These are phyloP conservation scores for Mortierella sp. DNA, from an alignment of 371 early-diverging fungal genomes.

Conservation along the genomic window DNA sequence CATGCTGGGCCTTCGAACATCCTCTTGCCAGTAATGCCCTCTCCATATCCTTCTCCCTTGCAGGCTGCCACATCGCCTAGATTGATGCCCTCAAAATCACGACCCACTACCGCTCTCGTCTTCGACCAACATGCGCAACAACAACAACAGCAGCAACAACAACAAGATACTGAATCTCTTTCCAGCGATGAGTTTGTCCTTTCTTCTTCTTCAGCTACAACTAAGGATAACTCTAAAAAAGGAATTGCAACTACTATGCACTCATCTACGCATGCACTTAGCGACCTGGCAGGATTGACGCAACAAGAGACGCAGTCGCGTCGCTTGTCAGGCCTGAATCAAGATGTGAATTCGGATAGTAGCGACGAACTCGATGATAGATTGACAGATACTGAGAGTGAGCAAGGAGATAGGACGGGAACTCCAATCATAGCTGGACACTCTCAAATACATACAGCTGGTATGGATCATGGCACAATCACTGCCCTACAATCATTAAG, in stretches of 20 bases:
- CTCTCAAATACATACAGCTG: not conserved
- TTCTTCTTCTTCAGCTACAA: conserved; percentile 17
- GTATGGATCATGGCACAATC: conserved; percentile 8
- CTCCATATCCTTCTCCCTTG: conserved; percentile 27
- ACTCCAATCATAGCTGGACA: conserved; percentile 40
- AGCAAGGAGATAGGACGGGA: conserved; percentile 20
- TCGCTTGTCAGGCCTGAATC: conserved; percentile 10
- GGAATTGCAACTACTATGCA: conserved; percentile 1
- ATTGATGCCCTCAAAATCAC: conserved; percentile 49
- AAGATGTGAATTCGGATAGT: conserved; percentile 27
- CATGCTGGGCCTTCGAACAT: conserved; percentile 3
- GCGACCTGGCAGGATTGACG: conserved; percentile 6
- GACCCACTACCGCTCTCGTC: conserved; percentile 48
- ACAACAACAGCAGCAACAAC: conserved; percentile 19
- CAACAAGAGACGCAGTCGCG: not conserved
- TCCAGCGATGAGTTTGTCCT: conserved; percentile 51
- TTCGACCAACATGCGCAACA: conserved; percentile 35
- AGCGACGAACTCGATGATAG: conserved; percentile 45
- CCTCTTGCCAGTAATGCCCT: conserved; percentile 32
- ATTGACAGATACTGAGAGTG: conserved; percentile 46
- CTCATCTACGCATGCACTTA: conserved; percentile 3
- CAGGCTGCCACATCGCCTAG: conserved; percentile 54
- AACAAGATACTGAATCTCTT: conserved; percentile 43
- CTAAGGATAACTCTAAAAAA: conserved; percentile 16
- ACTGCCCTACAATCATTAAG: conserved; percentile 35